These are phyloP conservation scores for Zymoseptoria crescenta DNA, from an alignment of 2,329 filamentous ascomycete species.

Conservation along the genomic window DNA sequence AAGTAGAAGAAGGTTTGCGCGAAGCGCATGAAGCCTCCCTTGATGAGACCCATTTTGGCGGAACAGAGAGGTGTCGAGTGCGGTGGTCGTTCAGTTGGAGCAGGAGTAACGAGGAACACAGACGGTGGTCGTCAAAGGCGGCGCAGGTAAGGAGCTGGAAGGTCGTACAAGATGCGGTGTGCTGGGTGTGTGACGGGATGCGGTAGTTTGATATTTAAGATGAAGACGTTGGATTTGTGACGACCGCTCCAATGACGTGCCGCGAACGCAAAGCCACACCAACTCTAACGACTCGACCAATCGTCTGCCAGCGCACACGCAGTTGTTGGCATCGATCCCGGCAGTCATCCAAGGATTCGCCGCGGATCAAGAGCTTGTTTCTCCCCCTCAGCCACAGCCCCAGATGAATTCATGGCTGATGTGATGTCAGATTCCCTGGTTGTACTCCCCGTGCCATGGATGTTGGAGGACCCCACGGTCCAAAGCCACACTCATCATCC, in stretches of 20 bases:
- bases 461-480: background rate
- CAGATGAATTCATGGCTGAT: background rate
- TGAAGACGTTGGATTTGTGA: background rate
- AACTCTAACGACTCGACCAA: background rate
- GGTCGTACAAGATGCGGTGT: background rate
- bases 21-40: conserved; percentile 58
- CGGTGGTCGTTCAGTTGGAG: background rate
- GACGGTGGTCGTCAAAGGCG: background rate
- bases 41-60: conserved; percentile 29
- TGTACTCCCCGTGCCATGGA: background rate
- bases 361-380: background rate
- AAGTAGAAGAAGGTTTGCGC: conserved; percentile 63
- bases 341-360: background rate
- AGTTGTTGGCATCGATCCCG: background rate
- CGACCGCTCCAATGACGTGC: background rate
- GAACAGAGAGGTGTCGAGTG: background rate
- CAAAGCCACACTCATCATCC: background rate
- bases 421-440: background rate
- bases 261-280: background rate
- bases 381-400: background rate
- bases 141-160: background rate
- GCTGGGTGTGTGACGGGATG: background rate
- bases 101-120: background rate
- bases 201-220: background rate
- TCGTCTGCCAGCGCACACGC: too few species aligned